Evolutionary conservation across 257 asterid species (phyloP).

Genomic region (Ajuga chamaepitys): DNA sequence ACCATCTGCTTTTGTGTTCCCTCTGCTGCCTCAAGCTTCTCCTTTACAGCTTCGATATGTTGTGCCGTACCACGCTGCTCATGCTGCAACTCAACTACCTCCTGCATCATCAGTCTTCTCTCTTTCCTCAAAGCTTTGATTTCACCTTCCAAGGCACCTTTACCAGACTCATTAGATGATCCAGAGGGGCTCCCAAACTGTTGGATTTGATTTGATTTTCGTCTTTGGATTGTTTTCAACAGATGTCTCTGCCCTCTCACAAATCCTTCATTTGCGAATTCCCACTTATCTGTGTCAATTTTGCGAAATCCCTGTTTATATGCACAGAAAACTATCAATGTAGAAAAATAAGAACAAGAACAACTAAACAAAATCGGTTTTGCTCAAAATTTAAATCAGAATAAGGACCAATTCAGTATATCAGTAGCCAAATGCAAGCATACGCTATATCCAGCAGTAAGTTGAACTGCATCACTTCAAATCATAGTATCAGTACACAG

Average conservation of each 20-base stretch:
- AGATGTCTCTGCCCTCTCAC: slow-evolving; percentile 51
- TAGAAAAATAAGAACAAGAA: no score
- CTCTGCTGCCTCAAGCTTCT: slow-evolving; percentile 66
- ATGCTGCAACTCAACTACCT: slow-evolving; percentile 48
- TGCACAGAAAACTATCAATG: neutral
- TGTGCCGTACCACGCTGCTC: slow-evolving; percentile 47
- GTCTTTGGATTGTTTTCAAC: slow-evolving; percentile 60
- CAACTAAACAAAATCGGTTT: no score
- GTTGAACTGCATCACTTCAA: slow-evolving; percentile 14
- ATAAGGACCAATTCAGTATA: neutral
- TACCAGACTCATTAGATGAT: slow-evolving; percentile 20
- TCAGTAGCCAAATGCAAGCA: neutral
- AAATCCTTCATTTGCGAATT: slow-evolving; percentile 59
- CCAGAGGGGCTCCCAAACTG: slow-evolving; percentile 37
- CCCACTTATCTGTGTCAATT: slow-evolving; percentile 65
- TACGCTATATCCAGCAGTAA: slow-evolving; percentile 12
- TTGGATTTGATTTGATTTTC: slow-evolving; percentile 38
- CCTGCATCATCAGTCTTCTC: slow-evolving; percentile 53
- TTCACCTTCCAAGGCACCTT: slow-evolving; percentile 34
- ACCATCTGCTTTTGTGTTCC: slow-evolving; percentile 57
- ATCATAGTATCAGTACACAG: slow-evolving; percentile 11
- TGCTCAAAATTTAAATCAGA: neutral
- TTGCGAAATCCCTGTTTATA: slow-evolving; percentile 66
- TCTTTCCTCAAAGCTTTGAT: slow-evolving; percentile 43
- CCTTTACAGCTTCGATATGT: slow-evolving; percentile 41